These are phyloP conservation scores for Sporothrix pseudoabietina DNA, from an alignment of 2,329 filamentous ascomycete genomes.

Conservation along the genomic window DNA sequence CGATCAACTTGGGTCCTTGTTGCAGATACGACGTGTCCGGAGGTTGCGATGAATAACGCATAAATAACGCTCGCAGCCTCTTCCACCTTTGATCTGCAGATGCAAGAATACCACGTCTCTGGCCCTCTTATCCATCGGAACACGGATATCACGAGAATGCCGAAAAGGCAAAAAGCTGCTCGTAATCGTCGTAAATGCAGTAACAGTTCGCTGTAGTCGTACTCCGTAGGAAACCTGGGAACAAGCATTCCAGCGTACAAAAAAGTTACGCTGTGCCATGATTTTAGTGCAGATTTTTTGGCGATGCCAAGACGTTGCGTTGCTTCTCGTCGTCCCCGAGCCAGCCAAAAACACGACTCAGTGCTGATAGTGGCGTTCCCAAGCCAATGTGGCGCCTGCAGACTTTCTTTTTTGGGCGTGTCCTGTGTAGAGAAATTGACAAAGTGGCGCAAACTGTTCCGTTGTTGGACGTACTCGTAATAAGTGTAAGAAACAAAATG, in stretches of 20 bases:
- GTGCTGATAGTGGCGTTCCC: not conserved
- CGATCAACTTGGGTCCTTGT: not conserved
- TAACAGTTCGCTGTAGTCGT: not conserved
- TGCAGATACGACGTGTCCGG: slow-evolving; percentile 3
- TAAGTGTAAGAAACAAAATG: not conserved
- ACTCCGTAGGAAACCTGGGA: not conserved
- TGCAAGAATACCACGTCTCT: not conserved
- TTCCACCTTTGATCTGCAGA: not conserved
- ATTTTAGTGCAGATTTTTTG: not conserved
- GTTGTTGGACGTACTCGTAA: not conserved
- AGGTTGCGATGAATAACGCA: not conserved
- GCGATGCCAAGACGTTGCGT: not conserved
- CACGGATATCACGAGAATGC: not conserved
- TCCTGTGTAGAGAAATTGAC: not conserved
- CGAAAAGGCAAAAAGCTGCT: not conserved
- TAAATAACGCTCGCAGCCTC: not conserved
- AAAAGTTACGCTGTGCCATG: not conserved
- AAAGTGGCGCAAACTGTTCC: not conserved
- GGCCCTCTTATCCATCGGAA: not conserved
- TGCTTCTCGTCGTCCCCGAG: not conserved
- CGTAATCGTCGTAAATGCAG: not conserved
- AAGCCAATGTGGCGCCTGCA: slow-evolving; percentile 2
- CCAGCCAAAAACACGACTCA: not conserved
- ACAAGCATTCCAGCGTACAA: not conserved
- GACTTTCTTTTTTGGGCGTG: too few species aligned